A percentile compares a stretch with the other conserved stretches of the same genome.
Evolutionary conservation across 176 grass and related monocot species (phyloP).

Genomic region (sorghum (Sorghum bicolor)): DNA sequence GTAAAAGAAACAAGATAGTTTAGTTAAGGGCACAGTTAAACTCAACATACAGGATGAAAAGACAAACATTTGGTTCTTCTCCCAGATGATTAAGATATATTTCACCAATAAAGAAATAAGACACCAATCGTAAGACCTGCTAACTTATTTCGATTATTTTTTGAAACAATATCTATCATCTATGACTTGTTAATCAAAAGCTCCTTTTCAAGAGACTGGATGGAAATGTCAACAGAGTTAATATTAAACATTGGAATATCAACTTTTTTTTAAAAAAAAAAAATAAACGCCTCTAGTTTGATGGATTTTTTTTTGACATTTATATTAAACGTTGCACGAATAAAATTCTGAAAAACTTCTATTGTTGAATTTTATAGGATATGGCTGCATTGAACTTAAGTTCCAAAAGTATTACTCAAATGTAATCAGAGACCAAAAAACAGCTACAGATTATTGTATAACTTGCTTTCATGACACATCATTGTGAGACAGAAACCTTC

Average conservation of each 20-base stretch:
- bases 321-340: not conserved
- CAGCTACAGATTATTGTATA: not conserved
- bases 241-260: constrained; percentile 9
- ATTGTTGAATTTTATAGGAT: not conserved
- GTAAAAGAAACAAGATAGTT: not conserved
- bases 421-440: not conserved
- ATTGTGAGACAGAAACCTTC: constrained; percentile 18
- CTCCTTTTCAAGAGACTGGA: not conserved
- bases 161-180: not conserved
- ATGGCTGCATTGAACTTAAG: not conserved
- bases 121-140: not conserved
- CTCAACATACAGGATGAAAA: constrained; percentile 5
- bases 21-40: constrained; percentile 5
- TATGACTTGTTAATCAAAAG: not conserved
- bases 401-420: not conserved
- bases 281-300: not conserved
- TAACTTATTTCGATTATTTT: not conserved
- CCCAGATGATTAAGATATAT: not conserved
- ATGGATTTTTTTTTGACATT: not conserved
- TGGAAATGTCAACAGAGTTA: not conserved
- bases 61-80: not conserved
- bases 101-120: not conserved
- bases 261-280: not conserved
- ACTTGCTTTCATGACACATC: not conserved
- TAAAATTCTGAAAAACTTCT: not conserved